Evolutionary conservation across 495 filamentous ascomycete genomes (phyloP).

Genomic region (Paragyromitra xinjiangensis): DNA sequence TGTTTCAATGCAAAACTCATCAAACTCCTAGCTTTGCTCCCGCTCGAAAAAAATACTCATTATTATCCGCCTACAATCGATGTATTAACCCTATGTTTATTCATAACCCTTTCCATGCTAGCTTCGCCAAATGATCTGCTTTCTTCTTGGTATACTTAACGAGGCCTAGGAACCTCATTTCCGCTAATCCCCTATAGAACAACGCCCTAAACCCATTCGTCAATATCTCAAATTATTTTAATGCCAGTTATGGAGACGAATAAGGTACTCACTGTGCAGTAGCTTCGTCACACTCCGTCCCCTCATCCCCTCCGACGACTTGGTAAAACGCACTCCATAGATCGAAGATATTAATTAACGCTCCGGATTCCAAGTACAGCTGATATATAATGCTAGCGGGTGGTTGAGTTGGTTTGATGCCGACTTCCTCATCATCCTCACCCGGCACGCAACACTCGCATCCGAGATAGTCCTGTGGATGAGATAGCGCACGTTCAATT

Average conservation of each 20-base stretch:
- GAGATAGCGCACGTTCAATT: constrained; percentile 79
- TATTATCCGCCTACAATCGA: not conserved
- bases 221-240: constrained; percentile 8
- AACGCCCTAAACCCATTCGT: constrained; percentile 68
- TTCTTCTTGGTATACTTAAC: constrained; percentile 90
- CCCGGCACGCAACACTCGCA: constrained; percentile 71
- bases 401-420: constrained; percentile 72
- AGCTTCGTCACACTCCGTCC: constrained; percentile 61
- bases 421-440: constrained; percentile 57
- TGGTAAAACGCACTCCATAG: constrained; percentile 87
- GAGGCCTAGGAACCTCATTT: constrained; percentile 84
- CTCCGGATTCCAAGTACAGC: constrained; percentile 87
- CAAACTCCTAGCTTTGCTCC: not conserved
- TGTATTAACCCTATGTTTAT: not conserved
- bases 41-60: not conserved
- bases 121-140: constrained; percentile 86
- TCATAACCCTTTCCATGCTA: constrained; percentile 73
- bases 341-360: constrained; percentile 86
- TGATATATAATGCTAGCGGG: constrained; percentile 86
- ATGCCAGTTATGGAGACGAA: not conserved
- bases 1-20: not conserved
- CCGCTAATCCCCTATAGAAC: constrained; percentile 85
- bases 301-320: constrained; percentile 72
- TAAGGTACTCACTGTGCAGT: constrained; percentile 43
- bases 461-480: constrained; percentile 85